Base-by-base conservation (phyloP, 768 basidiomycete species). In the Fistulinella prunicolor region DNA sequence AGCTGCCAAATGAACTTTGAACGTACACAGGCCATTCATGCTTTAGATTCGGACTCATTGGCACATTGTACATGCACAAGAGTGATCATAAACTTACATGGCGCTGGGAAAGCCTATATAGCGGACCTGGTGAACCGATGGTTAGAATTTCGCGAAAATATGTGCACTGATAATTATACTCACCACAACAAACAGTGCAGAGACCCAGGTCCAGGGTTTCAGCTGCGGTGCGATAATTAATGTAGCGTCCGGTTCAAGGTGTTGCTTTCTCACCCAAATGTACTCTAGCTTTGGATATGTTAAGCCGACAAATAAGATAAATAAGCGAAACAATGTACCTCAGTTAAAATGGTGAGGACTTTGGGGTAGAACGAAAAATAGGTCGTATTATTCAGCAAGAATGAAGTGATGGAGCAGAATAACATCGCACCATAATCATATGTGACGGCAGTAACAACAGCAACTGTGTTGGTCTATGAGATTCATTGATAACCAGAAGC, bases 361-460 rank as follows among this genome's bases (percentile, higher is more conserved):
- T 10, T 6, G 26, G 26, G 26, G 10, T 28, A 6, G 26, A 28
- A 28, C 10, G 6, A 28, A n/a, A n/a, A n/a, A n/a, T n/a, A n/a
- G n/a, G n/a, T 28, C 26, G 10, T 28, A 6, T 28, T 28, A 28
- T 28, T 28, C 26, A 28, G 26, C 6, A 10, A 28, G 6, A 28
- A 28, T 6, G 6, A 28, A 28, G 26, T n/a, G n/a, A n/a, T n/a
- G n/a, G n/a, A n/a, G n/a, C n/a, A n/a, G n/a, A n/a, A n/a, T n/a
- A 10, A 28, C 26, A 28, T 28, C 51, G 8, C 17, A 55, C 51
- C 12, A 29, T 45, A 55, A 28, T 55, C 54, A 30, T 42, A 49
- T 0, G 4, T 13, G 16, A 48, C 22, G 0, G 28, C 32, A 14
- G 44, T 17, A 14, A 54, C 13, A 2, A 42, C 38, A 16, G 12